phyloP scores from a whole-genome alignment of 2,329 filamentous ascomycete genomes.

The Mycosphaerella sp. region DNA sequence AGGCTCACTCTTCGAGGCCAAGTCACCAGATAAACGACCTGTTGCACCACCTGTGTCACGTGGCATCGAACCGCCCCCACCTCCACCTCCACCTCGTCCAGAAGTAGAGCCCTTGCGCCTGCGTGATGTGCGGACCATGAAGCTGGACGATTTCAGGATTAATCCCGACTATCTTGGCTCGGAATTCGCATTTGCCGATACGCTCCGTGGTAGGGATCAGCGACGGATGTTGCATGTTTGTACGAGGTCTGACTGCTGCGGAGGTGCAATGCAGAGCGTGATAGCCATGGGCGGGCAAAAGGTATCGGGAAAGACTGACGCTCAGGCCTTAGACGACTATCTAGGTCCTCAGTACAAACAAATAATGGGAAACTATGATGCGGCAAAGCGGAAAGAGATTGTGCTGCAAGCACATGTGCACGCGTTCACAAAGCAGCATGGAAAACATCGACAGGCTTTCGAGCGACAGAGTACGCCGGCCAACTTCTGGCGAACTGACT shows the following conservation, averaged over 20 bases:
- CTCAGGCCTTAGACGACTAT: conserved; percentile 26
- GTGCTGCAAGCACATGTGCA: conserved; percentile 71
- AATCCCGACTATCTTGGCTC: conserved; percentile 69
- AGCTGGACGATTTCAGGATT: conserved; percentile 70
- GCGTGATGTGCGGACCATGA: conserved; percentile 53
- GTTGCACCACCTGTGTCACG: conserved; percentile 1
- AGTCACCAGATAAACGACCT: conserved; percentile 8
- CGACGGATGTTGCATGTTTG: conserved; percentile 69
- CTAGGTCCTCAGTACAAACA: conserved; percentile 26
- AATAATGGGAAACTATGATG: conserved; percentile 21
- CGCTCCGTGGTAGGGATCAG: conserved; percentile 63
- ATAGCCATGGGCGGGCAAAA: conserved; percentile 40
- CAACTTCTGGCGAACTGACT: conserved; percentile 86
- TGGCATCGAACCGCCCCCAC: conserved; percentile 19
- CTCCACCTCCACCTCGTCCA: conserved; percentile 23
- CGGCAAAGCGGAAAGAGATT: conserved; percentile 56
- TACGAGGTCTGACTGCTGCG: conserved; percentile 69
- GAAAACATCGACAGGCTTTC: conserved; percentile 71
- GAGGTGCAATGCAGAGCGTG: conserved; percentile 62
- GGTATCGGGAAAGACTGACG: conserved; percentile 24
- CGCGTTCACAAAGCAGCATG: conserved; percentile 66
- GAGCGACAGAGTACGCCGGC: conserved; percentile 68
- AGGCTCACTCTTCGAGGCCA: conserved; percentile 2
- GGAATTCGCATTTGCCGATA: conserved; percentile 66
- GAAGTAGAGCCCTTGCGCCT: conserved; percentile 50